Conservation (phyloP, 192 early-diverging fungal genomes). For the Coemansia sp. region DNA sequence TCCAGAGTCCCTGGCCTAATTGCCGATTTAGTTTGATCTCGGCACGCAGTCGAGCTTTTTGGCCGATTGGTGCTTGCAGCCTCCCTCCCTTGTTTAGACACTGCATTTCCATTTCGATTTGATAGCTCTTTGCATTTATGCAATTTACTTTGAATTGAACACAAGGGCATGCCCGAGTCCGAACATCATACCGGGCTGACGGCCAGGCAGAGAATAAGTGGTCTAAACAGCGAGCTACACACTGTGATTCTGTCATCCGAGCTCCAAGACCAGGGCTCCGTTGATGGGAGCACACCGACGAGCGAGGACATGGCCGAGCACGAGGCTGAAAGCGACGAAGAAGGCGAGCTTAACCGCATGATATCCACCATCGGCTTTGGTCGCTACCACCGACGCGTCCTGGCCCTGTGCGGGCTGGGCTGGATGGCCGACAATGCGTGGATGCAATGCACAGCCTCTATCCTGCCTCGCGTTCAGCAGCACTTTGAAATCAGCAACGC, state of each 20-base stretch:
- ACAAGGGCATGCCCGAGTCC: constrained; percentile 7
- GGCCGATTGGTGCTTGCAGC: no score
- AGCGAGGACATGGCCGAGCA: background rate
- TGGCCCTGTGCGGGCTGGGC: constrained; percentile 73
- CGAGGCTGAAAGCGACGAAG: constrained; percentile 26
- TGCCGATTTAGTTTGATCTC: no score
- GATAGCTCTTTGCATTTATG: background rate
- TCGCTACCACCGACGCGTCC: constrained; percentile 58
- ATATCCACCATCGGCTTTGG: constrained; percentile 72
- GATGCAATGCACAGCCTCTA: constrained; percentile 65
- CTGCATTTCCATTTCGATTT: background rate
- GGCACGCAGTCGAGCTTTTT: no score
- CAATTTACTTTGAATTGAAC: background rate
- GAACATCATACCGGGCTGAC: constrained; percentile 7
- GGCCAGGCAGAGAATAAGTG: background rate
- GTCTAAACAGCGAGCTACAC: background rate
- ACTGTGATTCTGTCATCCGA: background rate
- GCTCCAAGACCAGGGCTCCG: background rate
- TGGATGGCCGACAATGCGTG: constrained; percentile 89
- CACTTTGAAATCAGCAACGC: constrained; percentile 67
- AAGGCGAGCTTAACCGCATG: constrained; percentile 58
- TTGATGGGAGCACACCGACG: background rate
- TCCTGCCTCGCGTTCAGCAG: constrained; percentile 71
- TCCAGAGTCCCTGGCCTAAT: background rate
- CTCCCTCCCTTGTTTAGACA: background rate